Evolutionary conservation across 2,329 filamentous ascomycete genomes (phyloP).

Genomic region (Corinectria fuckeliana): DNA sequence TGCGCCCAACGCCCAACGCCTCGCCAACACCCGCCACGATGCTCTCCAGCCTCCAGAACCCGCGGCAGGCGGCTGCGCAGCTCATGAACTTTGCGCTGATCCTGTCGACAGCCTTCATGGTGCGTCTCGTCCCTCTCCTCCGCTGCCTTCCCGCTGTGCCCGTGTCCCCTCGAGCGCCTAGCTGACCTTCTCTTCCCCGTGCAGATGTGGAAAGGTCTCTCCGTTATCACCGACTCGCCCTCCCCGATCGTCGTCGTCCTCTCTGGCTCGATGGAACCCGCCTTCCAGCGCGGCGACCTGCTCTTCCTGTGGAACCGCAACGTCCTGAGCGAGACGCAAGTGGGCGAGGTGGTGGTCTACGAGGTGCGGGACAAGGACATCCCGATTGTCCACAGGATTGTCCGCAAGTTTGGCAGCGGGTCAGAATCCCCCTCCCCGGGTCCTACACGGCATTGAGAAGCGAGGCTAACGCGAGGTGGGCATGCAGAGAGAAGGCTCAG

Average conservation of each 20-base stretch:
- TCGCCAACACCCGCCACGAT: constrained; percentile 50
- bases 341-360: constrained; percentile 67
- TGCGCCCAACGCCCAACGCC: neutral
- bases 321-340: constrained; percentile 59
- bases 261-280: constrained; percentile 83
- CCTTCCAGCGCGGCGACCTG: constrained; percentile 79
- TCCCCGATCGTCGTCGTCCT: constrained; percentile 85
- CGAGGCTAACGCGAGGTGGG: constrained; percentile 9
- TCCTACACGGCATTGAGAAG: neutral
- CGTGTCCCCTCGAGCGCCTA: too few species aligned
- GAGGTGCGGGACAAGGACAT: constrained; percentile 95
- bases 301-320: constrained; percentile 80
- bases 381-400: constrained; percentile 93
- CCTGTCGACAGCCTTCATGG: constrained; percentile 91
- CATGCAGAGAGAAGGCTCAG: constrained; percentile 60
- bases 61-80: constrained; percentile 81
- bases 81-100: constrained; percentile 91
- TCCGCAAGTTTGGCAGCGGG: constrained; percentile 73
- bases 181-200: neutral
- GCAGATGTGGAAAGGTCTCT: constrained; percentile 87
- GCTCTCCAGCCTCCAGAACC: constrained; percentile 74
- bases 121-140: constrained; percentile 45
- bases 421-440: constrained; percentile 44
- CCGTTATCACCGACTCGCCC: constrained; percentile 75
- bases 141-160: neutral